Evolutionary conservation across 108 stramenopile genomes (phyloP), one percentile per base, ranked within the genome.

Genomic region (Skeletonema marinoi): DNA sequence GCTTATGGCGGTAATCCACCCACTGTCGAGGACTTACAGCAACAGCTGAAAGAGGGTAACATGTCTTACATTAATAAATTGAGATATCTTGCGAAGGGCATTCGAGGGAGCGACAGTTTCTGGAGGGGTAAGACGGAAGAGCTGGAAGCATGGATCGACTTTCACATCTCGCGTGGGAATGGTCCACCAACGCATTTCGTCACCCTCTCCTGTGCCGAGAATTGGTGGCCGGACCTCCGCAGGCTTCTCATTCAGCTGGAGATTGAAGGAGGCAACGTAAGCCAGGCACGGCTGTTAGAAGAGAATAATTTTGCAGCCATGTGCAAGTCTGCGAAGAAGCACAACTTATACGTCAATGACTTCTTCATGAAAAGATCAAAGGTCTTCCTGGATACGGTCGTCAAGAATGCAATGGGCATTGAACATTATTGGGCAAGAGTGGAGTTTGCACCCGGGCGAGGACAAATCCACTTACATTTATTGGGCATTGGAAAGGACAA

Each of bases 151-250:
- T 25, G 25, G 25, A 25, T 25, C 25, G 25, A 25, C 25, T 25
- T 25, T 25, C 25, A 25, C 25, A 25, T 25, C 25, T 25, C 25
- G 25, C 25, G 25, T 25, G 25, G 25, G 25, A 25, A 25, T 25
- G 25, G 25, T 25, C 25, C 25, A 25, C 25, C 25, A 25, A 25
- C 25, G 0, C 25, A 25, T 25, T 25, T 25, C 25, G 25, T 25
- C 25, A 25, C 25, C 25, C 25, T 25, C 25, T 25, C 25, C 25
- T 25, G 78, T 66, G 71, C 78, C 29, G 78, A 79, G 48, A 65
- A 73, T 59, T 79, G 71, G 66, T 73, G 78, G 78, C 72, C 78
- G n/a, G 78, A 79, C 30, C 16, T 79, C 16, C 31, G 21, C 4
- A 32, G 72, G 9, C 14, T 79, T 0, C 13, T 79, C n/a, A 39